Percentiles rank a stretch among this genome's conserved stretches.
Evolutionary conservation across 2,329 filamentous ascomycete genomes (phyloP).

Genomic region (Monilinia laxa): DNA sequence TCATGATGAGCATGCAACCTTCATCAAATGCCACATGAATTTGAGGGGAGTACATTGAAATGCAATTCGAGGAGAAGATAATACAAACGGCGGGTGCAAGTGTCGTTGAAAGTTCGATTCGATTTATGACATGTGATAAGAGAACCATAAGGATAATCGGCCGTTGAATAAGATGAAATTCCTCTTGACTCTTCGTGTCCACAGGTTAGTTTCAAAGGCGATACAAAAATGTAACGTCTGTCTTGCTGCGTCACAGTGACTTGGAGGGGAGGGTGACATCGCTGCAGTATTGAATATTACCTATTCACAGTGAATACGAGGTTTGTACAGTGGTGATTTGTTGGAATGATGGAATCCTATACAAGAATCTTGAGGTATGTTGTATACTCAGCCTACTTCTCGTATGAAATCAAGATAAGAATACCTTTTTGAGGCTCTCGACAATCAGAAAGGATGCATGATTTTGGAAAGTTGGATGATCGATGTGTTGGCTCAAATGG

Average conservation of each 20-base stretch:
- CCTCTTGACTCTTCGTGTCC: neutral
- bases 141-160: neutral
- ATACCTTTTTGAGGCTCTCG: no score
- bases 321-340: neutral
- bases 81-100: neutral
- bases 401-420: neutral
- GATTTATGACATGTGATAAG: neutral
- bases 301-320: slow-evolving; percentile 1
- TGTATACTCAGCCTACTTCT: slow-evolving; percentile 7
- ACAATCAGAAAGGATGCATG: no score
- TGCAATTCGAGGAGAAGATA: neutral
- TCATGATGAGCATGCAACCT: neutral
- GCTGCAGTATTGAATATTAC: neutral
- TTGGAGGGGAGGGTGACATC: neutral
- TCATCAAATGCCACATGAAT: neutral
- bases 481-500: neutral
- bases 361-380: neutral
- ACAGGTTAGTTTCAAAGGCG: neutral
- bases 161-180: neutral
- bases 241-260: neutral
- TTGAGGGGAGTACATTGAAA: neutral
- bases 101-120: neutral
- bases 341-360: neutral
- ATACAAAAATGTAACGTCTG: slow-evolving; percentile 1
- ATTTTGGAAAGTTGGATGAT: neutral